Conservation (phyloP, 1,284 basidiomycete species). For the Pascua guehoae region DNA sequence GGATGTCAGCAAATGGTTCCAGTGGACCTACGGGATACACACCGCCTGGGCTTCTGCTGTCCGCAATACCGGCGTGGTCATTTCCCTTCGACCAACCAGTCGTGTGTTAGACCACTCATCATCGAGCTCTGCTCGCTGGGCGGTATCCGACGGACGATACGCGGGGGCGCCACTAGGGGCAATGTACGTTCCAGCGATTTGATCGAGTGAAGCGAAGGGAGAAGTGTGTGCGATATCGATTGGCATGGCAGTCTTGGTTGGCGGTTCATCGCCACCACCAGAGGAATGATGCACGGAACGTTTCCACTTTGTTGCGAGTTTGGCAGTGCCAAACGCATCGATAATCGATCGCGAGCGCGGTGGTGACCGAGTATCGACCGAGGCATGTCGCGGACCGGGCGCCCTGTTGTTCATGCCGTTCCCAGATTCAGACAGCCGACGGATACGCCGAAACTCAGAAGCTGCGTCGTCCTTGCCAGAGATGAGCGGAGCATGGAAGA, state of each 20-base stretch:
- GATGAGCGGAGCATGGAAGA: slow-evolving; percentile 30
- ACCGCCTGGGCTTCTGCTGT: slow-evolving; percentile 10
- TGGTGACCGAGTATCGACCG: neutral
- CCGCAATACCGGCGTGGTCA: slow-evolving; percentile 58
- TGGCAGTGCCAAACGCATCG: slow-evolving; percentile 7
- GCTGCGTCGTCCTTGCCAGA: slow-evolving; percentile 11
- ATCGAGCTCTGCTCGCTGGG: slow-evolving; percentile 17
- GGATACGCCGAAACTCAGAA: slow-evolving; percentile 13
- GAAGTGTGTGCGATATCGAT: slow-evolving; percentile 42
- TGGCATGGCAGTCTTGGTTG: slow-evolving; percentile 27
- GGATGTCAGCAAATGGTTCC: neutral
- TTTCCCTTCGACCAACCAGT: slow-evolving; percentile 57
- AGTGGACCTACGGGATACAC: neutral
- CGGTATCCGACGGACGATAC: slow-evolving; percentile 52
- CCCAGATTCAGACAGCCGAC: slow-evolving; percentile 7
- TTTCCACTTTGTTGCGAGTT: slow-evolving; percentile 18
- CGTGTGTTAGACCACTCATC: slow-evolving; percentile 41
- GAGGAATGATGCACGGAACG: slow-evolving; percentile 8
- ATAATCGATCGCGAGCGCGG: slow-evolving; percentile 2
- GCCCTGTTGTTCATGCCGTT: neutral
- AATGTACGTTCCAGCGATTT: slow-evolving; percentile 50
- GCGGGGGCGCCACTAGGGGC: slow-evolving; percentile 75
- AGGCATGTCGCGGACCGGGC: slow-evolving; percentile 7
- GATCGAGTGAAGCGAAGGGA: slow-evolving; percentile 37
- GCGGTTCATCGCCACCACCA: slow-evolving; percentile 6